Evolutionary conservation across 352 stramenopile species (phyloP).

Genomic region (Pythium phragmitis): DNA sequence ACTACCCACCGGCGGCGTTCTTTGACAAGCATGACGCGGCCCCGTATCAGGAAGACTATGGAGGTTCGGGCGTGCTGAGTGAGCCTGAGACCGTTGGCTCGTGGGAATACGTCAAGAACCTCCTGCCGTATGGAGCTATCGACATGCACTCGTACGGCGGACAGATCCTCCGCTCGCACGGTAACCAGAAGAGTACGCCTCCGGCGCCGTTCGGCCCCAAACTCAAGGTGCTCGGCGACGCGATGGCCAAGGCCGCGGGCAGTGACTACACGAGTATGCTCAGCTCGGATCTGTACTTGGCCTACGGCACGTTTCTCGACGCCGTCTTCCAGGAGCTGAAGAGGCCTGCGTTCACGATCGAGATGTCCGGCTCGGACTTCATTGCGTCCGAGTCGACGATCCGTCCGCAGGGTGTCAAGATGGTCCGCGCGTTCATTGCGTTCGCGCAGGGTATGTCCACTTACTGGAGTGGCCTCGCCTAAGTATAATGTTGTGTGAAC

Average conservation of each 20-base stretch:
- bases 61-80: conserved; percentile 30
- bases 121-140: conserved; percentile 27
- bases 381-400: conserved; percentile 21
- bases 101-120: conserved; percentile 29
- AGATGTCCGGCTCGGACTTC: conserved; percentile 30
- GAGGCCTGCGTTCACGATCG: conserved; percentile 32
- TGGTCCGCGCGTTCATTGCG: conserved; percentile 11
- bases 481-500: too few species aligned
- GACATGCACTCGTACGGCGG: conserved; percentile 33
- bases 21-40: conserved; percentile 19
- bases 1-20: conserved; percentile 28
- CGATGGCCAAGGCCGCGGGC: conserved; percentile 13
- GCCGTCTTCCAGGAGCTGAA: conserved; percentile 29
- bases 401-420: not conserved
- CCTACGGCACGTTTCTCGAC: conserved; percentile 33
- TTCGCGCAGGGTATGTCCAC: conserved; percentile 18
- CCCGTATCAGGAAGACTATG: conserved; percentile 18
- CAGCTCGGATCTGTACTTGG: conserved; percentile 25
- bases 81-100: conserved; percentile 33
- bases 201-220: conserved; percentile 28
- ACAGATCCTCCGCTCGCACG: conserved; percentile 28
- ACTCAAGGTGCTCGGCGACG: conserved; percentile 26
- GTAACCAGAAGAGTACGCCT: conserved; percentile 15
- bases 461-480: not conserved
- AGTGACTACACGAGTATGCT: conserved; percentile 21